Evolutionary conservation across 169 alveolate genomes (phyloP).

Genomic region (Blepharisma undulans): DNA sequence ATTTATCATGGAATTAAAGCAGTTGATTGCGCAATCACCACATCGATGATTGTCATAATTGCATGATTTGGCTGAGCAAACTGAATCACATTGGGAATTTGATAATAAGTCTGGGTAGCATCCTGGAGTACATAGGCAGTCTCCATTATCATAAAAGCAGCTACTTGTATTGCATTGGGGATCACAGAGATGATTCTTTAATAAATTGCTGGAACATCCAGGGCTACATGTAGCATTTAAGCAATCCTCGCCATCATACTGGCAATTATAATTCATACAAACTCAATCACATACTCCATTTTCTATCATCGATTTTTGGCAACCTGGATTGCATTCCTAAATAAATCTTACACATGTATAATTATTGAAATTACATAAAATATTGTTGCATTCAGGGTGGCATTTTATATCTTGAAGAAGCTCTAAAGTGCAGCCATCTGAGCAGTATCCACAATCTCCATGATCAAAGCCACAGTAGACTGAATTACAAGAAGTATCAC

Average conservation of each 20-base stretch:
- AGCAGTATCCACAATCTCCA: conserved; percentile 31
- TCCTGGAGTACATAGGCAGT: conserved; percentile 5
- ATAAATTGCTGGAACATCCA: not conserved
- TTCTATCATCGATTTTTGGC: not conserved
- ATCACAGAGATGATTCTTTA: not conserved
- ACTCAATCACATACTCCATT: not conserved
- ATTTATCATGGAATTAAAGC: not conserved
- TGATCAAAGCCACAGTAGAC: not conserved
- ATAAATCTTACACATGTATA: not conserved
- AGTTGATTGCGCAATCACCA: not conserved
- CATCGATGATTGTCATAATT: not conserved
- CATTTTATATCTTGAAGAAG: not conserved
- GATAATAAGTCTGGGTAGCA: not conserved
- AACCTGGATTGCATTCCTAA: conserved; percentile 11
- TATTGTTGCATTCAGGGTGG: not conserved
- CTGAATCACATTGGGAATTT: not conserved
- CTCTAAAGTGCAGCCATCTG: conserved; percentile 18
- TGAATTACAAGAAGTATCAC: not conserved
- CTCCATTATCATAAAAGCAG: conserved; percentile 24
- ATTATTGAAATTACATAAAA: not conserved
- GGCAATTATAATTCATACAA: not conserved
- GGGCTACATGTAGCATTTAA: not conserved
- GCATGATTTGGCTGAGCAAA: not conserved
- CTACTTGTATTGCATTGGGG: not conserved
- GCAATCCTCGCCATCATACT: no score